Percentiles rank a stretch among this genome's conserved stretches.
Evolutionary conservation across 2,329 filamentous ascomycete species (phyloP).

Genomic region (Alternaria conjuncta): DNA sequence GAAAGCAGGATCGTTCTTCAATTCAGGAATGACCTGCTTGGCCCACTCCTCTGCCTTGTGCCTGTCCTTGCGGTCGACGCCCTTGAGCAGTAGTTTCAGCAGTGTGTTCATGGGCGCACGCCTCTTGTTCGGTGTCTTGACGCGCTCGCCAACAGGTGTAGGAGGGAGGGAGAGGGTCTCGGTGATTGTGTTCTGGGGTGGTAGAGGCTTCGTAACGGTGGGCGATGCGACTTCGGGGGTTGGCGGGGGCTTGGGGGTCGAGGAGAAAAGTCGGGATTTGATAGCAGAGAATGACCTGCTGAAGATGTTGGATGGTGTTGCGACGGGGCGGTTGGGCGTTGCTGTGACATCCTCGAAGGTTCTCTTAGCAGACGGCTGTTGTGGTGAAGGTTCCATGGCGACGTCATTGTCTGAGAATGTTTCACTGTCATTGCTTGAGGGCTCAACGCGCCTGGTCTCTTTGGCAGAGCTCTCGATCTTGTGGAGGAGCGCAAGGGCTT

Average conservation of each 20-base stretch:
- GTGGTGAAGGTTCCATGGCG: slow-evolving; percentile 4
- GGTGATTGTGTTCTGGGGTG: slow-evolving; percentile 24
- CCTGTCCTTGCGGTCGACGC: slow-evolving; percentile 26
- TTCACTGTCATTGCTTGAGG: background rate
- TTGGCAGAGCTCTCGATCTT: slow-evolving; percentile 28
- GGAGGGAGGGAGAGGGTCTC: slow-evolving; percentile 33
- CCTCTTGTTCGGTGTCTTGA: slow-evolving; percentile 23
- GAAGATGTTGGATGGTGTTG: slow-evolving; percentile 21
- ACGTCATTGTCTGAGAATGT: slow-evolving; percentile 1
- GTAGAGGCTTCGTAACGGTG: slow-evolving; percentile 15
- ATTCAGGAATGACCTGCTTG: slow-evolving; percentile 23
- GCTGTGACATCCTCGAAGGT: slow-evolving; percentile 3
- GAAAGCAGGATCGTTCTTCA: slow-evolving; percentile 25
- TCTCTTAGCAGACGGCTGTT: slow-evolving; percentile 5
- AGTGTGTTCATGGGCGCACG: slow-evolving; percentile 21
- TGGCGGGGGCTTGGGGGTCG: slow-evolving; percentile 8
- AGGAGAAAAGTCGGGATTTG: slow-evolving; percentile 24
- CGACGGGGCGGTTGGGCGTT: slow-evolving; percentile 15
- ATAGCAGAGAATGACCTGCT: slow-evolving; percentile 30
- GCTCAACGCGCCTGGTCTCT: slow-evolving; percentile 5
- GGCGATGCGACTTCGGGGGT: slow-evolving; percentile 10
- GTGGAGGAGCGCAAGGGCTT: slow-evolving; percentile 29
- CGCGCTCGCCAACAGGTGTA: slow-evolving; percentile 36
- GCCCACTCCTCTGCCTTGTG: slow-evolving; percentile 36
- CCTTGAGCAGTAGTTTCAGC: slow-evolving; percentile 25